These are phyloP conservation scores for Ascomycota sp. DNA, from an alignment of 2,329 filamentous ascomycete genomes.

Conservation along the genomic window DNA sequence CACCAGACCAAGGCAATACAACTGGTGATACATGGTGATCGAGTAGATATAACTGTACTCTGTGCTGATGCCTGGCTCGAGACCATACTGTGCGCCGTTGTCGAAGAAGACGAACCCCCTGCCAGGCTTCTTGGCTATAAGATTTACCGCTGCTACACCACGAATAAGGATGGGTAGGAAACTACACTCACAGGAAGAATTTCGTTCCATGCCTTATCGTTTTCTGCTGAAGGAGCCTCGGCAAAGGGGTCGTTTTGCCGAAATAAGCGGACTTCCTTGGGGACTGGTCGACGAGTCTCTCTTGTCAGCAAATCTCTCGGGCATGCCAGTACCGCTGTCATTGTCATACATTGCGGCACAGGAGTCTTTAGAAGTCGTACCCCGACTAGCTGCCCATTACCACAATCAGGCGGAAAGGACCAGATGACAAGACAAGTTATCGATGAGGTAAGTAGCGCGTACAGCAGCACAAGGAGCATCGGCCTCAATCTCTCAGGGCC, in stretches of 20 bases:
- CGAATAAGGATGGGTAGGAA: not conserved
- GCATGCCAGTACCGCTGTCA: not conserved
- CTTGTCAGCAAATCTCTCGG: not conserved
- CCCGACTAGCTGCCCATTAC: not conserved
- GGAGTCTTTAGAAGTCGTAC: not conserved
- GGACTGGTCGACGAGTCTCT: not conserved
- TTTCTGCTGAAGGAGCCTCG: constrained; percentile 1
- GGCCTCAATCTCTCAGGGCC: not conserved
- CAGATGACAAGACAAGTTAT: not conserved
- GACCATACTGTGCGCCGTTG: not conserved
- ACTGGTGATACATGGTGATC: constrained; percentile 4
- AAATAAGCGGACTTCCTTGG: constrained; percentile 1
- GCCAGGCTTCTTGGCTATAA: not conserved
- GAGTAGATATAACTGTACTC: constrained; percentile 1
- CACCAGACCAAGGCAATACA: constrained; percentile 4
- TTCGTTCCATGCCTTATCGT: constrained; percentile 1
- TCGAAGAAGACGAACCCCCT: constrained; percentile 1
- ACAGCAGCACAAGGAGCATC: not conserved
- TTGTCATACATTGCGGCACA: not conserved
- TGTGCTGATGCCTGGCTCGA: constrained; percentile 1
- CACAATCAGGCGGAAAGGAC: not conserved
- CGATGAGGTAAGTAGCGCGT: not conserved
- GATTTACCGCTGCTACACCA: too few species aligned
- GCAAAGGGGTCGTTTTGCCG: not conserved
- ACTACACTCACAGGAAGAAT: constrained; percentile 1